Conservation (phyloP, 2,329 filamentous ascomycete genomes). For the Macroventuria anomochaeta region DNA sequence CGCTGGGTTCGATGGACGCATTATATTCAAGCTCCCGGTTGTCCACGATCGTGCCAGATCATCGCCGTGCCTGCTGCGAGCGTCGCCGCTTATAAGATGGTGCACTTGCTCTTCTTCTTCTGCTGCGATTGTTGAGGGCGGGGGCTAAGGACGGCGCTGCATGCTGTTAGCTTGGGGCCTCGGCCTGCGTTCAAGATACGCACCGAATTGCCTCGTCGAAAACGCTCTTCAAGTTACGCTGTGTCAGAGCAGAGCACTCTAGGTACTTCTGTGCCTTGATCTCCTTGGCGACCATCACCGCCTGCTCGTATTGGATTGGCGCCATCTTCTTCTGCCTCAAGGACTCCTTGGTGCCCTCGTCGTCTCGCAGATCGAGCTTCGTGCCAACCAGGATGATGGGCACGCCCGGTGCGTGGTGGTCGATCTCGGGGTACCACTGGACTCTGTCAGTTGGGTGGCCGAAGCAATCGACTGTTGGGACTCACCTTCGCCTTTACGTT, state of each 20-base stretch:
- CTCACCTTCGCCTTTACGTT: slow-evolving; percentile 98
- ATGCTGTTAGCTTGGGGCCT: slow-evolving; percentile 23
- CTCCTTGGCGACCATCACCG: slow-evolving; percentile 85
- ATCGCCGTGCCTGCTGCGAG: slow-evolving; percentile 10
- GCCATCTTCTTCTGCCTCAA: slow-evolving; percentile 94
- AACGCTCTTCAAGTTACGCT: slow-evolving; percentile 96
- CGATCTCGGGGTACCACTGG: slow-evolving; percentile 97
- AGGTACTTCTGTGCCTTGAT: slow-evolving; percentile 97
- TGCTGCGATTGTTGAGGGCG: slow-evolving; percentile 39
- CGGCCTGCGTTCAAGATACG: slow-evolving; percentile 41
- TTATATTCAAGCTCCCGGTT: slow-evolving; percentile 33
- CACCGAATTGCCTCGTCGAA: slow-evolving; percentile 99
- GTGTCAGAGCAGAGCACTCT: slow-evolving; percentile 95
- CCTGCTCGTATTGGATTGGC: slow-evolving; percentile 94
- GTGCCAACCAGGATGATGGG: slow-evolving; percentile 97
- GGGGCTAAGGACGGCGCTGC: slow-evolving; percentile 51
- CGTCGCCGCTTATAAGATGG: slow-evolving; percentile 33
- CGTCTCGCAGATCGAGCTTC: slow-evolving; percentile 94
- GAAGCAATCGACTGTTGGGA: not conserved
- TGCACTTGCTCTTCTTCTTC: slow-evolving; percentile 39
- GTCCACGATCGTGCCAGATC: slow-evolving; percentile 33
- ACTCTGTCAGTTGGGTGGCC: slow-evolving; percentile 18
- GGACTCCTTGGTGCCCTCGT: slow-evolving; percentile 79
- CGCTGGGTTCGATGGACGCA: slow-evolving; percentile 19
- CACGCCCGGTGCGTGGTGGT: slow-evolving; percentile 92